phyloP scores from a whole-genome alignment of 2,329 filamentous ascomycete genomes.

The Camillea tinctor region DNA sequence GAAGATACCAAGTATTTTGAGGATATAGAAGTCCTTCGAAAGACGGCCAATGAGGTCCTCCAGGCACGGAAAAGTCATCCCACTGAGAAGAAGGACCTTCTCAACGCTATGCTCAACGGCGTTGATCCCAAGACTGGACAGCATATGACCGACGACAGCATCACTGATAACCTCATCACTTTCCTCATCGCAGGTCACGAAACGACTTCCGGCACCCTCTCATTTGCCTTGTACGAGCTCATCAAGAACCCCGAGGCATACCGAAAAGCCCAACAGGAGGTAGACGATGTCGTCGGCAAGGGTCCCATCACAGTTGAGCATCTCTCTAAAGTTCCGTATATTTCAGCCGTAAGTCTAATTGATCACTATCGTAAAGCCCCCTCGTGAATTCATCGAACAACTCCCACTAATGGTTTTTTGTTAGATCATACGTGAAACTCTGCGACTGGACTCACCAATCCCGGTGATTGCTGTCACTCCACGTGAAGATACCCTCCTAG shows the following conservation, averaged over 20 bases:
- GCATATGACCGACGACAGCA: conserved; percentile 60
- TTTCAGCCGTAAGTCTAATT: conserved; percentile 49
- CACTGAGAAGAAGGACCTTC: conserved; percentile 60
- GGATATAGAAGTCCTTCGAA: conserved; percentile 55
- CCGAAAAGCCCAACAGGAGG: conserved; percentile 62
- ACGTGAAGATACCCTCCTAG: conserved; percentile 52
- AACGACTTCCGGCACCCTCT: conserved; percentile 66
- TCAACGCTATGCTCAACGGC: conserved; percentile 68
- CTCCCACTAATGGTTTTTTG: background rate
- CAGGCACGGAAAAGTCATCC: conserved; percentile 55
- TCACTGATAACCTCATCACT: conserved; percentile 70
- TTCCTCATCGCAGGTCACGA: conserved; percentile 72
- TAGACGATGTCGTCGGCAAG: conserved; percentile 63
- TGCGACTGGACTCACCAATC: conserved; percentile 62
- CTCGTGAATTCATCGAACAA: too few species aligned
- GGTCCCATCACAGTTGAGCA: conserved; percentile 59
- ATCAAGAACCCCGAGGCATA: conserved; percentile 61
- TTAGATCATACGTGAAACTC: conserved; percentile 60
- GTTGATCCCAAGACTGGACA: conserved; percentile 66
- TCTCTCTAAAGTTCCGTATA: conserved; percentile 63
- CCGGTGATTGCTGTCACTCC: conserved; percentile 55
- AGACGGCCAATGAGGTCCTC: conserved; percentile 59
- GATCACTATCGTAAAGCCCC: too few species aligned
- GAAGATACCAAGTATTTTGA: conserved; percentile 50
- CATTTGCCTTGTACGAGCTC: conserved; percentile 65